Conservation (phyloP, 2,329 filamentous ascomycete species). For the Madurella fahalii region DNA sequence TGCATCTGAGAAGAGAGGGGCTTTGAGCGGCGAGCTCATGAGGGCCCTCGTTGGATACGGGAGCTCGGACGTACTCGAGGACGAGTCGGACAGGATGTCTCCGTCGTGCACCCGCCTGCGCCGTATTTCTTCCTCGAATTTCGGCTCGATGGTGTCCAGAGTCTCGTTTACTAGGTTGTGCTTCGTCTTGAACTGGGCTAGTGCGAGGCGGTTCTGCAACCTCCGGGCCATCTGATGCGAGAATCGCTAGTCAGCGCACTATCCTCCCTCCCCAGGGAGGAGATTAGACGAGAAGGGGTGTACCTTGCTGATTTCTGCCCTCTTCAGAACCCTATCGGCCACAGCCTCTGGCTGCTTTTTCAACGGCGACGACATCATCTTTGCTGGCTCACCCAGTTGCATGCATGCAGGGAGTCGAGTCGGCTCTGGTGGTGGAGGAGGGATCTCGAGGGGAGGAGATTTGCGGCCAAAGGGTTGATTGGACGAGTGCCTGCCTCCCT, state of each 20-base stretch:
- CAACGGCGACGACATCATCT: slow-evolving; percentile 56
- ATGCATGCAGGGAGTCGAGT: slow-evolving; percentile 10
- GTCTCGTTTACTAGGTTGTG: slow-evolving; percentile 91
- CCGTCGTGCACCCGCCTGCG: slow-evolving; percentile 65
- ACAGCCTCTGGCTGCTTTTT: slow-evolving; percentile 62
- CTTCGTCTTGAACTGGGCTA: slow-evolving; percentile 96
- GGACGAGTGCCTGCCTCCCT: slow-evolving; percentile 6
- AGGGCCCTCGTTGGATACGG: slow-evolving; percentile 64
- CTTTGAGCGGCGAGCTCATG: slow-evolving; percentile 82
- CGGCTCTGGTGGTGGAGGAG: slow-evolving; percentile 16
- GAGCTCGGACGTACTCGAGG: slow-evolving; percentile 75
- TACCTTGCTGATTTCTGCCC: slow-evolving; percentile 74
- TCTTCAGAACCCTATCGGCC: slow-evolving; percentile 64
- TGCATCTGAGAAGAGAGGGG: slow-evolving; percentile 79
- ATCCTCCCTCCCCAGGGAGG: slow-evolving; percentile 11
- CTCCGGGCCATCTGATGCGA: slow-evolving; percentile 76
- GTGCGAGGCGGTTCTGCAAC: slow-evolving; percentile 86
- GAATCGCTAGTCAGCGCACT: slow-evolving; percentile 15
- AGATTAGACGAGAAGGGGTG: slow-evolving; percentile 18
- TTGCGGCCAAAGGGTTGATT: slow-evolving; percentile 5
- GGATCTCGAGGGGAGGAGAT: slow-evolving; percentile 15
- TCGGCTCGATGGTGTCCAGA: slow-evolving; percentile 80
- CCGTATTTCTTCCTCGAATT: slow-evolving; percentile 73
- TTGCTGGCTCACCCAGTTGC: slow-evolving; percentile 19
- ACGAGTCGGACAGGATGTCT: slow-evolving; percentile 81